Evolutionary conservation across 108 stramenopile genomes (phyloP).

Genomic region (Pelagomonas calceolata): DNA sequence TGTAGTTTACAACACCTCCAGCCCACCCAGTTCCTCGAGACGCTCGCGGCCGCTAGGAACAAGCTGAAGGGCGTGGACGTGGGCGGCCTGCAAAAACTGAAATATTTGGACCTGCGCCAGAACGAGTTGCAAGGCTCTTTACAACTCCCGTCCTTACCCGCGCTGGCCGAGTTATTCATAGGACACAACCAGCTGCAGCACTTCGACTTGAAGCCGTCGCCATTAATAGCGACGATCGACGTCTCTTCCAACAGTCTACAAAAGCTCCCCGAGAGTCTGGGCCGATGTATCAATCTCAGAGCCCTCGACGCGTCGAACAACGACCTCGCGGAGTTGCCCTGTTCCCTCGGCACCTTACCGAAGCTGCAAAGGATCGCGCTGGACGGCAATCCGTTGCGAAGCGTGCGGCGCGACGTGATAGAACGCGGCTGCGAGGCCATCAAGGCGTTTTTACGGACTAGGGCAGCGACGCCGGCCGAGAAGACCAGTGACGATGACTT

Average conservation of each 20-base stretch:
- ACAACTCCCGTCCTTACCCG: not conserved
- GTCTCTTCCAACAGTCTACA: not conserved
- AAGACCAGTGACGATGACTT: no score
- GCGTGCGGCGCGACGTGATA: not conserved
- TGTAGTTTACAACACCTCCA: not conserved
- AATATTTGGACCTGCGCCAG: not conserved
- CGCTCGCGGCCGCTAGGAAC: not conserved
- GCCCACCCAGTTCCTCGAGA: not conserved
- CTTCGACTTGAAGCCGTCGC: not conserved
- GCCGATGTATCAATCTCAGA: not conserved
- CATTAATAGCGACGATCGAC: not conserved
- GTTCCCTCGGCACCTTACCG: not conserved
- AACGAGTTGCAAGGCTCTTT: not conserved
- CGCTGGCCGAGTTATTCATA: not conserved
- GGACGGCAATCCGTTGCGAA: not conserved
- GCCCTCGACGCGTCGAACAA: not conserved
- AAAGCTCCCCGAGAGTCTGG: not conserved
- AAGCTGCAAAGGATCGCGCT: not conserved
- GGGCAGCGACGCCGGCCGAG: not conserved
- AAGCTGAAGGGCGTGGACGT: not conserved
- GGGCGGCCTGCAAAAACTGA: not conserved
- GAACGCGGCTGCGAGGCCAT: not conserved
- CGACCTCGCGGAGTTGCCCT: not conserved
- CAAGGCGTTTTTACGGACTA: not conserved
- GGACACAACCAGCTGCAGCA: not conserved